These are phyloP conservation scores for Nannizzia gypsea DNA, from an alignment of 2,329 filamentous ascomycete genomes.

Conservation along the genomic window DNA sequence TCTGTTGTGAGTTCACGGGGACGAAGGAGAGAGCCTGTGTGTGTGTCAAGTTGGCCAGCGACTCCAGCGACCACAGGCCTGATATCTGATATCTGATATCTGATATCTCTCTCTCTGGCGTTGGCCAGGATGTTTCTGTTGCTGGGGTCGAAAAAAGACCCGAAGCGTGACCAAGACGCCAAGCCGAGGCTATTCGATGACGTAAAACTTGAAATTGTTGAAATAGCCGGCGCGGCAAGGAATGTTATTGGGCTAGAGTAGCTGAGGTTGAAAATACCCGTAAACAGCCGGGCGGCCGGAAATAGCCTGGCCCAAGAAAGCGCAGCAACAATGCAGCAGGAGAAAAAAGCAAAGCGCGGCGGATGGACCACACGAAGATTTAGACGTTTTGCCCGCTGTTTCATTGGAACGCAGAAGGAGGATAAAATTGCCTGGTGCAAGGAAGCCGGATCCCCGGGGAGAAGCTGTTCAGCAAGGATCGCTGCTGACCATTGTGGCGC, in stretches of 20 bases:
- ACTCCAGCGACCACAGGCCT: neutral
- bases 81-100: neutral
- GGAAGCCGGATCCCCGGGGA: neutral
- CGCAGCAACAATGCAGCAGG: neutral
- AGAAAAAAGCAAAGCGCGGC: neutral
- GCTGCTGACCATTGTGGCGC: slow-evolving; percentile 1
- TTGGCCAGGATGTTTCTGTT: neutral
- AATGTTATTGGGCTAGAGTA: slow-evolving; percentile 5
- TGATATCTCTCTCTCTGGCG: neutral
- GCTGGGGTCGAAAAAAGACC: neutral
- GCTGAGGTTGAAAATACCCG: slow-evolving; percentile 8
- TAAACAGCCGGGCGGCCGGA: slow-evolving; percentile 8
- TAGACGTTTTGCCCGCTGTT: neutral
- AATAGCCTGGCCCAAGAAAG: slow-evolving; percentile 7
- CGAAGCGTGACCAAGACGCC: neutral
- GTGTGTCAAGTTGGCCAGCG: neutral
- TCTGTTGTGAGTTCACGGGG: neutral
- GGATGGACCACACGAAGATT: neutral
- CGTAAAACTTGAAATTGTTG: neutral
- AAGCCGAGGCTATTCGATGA: neutral
- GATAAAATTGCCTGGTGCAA: neutral
- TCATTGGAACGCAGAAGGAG: neutral
- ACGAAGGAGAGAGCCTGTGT: neutral
- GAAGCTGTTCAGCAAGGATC: neutral
- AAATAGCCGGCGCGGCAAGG: slow-evolving; percentile 7